phyloP scores from a whole-genome alignment of 2,329 filamentous ascomycete genomes.

The Sordariomycetes sp. region DNA sequence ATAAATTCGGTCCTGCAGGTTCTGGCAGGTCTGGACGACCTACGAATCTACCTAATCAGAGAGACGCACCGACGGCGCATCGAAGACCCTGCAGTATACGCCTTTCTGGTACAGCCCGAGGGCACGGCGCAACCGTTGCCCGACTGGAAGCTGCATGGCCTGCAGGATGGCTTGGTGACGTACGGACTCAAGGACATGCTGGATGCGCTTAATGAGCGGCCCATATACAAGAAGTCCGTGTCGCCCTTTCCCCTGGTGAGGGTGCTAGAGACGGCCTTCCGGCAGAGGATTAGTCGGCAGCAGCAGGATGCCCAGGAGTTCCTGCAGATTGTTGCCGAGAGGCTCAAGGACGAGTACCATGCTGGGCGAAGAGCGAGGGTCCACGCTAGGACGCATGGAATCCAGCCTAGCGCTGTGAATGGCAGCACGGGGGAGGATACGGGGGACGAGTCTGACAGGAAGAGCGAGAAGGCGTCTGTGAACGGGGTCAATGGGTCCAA shows the following conservation, averaged over 20 bases:
- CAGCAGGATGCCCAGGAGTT: constrained; percentile 99
- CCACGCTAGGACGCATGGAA: constrained; percentile 32
- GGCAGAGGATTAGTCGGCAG: constrained; percentile 81
- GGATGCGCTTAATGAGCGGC: constrained; percentile 85
- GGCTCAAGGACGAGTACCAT: constrained; percentile 89
- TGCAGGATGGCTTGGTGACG: constrained; percentile 79
- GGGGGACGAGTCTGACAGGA: not conserved
- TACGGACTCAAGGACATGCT: constrained; percentile 85
- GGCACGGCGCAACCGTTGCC: constrained; percentile 26
- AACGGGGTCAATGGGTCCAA: not conserved
- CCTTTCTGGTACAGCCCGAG: constrained; percentile 44
- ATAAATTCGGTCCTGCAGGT: constrained; percentile 96
- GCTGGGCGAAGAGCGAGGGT: constrained; percentile 67
- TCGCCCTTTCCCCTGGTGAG: constrained; percentile 77
- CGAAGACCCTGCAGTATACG: constrained; percentile 70
- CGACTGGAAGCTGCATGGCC: constrained; percentile 52
- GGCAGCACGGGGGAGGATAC: not conserved
- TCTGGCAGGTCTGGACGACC: constrained; percentile 78
- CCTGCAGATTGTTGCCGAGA: constrained; percentile 84
- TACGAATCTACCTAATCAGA: constrained; percentile 84
- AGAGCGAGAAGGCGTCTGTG: constrained; percentile 2
- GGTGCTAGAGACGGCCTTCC: constrained; percentile 77
- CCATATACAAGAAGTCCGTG: constrained; percentile 89
- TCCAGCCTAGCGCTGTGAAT: constrained; percentile 5
- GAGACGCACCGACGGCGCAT: constrained; percentile 79